Base-by-base conservation (phyloP, 345 rosid genomes). In the Populus davidiana region DNA sequence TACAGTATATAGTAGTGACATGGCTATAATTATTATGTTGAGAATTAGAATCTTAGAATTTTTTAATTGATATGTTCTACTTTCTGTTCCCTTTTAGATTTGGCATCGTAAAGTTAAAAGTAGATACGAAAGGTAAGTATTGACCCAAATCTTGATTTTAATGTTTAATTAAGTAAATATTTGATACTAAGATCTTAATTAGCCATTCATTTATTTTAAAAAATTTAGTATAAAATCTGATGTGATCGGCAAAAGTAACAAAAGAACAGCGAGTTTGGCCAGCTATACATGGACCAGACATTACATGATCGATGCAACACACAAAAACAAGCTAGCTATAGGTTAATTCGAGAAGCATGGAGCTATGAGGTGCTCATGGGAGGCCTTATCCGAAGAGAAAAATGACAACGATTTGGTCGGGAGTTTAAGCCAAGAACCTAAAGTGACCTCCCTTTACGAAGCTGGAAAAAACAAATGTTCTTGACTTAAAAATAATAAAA, bases 371-470 rank as follows among this genome's bases (percentile, higher is more conserved):
- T 69, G 77, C 43, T 74, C n/a, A 17, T 49, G 36, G 20, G 20
- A 2, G 11, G 31, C 77, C 86, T 82, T 83, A 85, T 82, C 88
- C 39, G 4, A 1, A 72, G 12, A n/a, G 72, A 66, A 75, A 70
- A 69, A 44, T 29, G 87, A 85, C 82, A 80, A 68, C 5, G 11
- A 10, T 54, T 38, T 80, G 83, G 82, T 82, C 83, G 80, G 87
- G 13, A 71, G 5, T 75, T 61, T 77, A 62, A 74, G 72, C 67
- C 44, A 16, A 65, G 6, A 80, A 20, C 68, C 76, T 73, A 20
- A 35, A 44, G 59, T 14, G 38, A 10, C 67, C 6, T 2, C 7
- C 41, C 31, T 31, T 35, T 25, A 36, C 66, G 7, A 33, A 71
- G 47, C 44, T 49, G 14, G 77, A 1, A 49, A 47, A 31, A 61